A percentile compares a stretch with the other conserved stretches of the same genome.
phyloP scores from a whole-genome alignment of 805 yeast genomes.

The Teunomyces lycoperdinae region DNA sequence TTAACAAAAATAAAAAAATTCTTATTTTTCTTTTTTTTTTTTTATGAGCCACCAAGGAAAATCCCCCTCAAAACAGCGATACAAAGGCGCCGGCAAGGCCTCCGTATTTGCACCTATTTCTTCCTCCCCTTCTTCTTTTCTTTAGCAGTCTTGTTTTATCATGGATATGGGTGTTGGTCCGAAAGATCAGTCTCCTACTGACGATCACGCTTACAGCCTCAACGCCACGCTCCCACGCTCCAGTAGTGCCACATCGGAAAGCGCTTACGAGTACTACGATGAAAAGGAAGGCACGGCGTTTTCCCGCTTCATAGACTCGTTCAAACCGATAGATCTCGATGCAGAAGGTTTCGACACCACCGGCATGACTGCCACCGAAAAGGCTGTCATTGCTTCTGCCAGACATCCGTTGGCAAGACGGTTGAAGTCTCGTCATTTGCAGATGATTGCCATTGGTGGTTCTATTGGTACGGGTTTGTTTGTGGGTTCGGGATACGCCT shows the following conservation, averaged over 20 bases:
- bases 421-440: constrained; percentile 50
- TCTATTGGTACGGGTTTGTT: constrained; percentile 78
- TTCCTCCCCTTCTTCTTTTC: background rate
- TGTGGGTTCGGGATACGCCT: constrained; percentile 44
- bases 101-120: background rate
- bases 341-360: constrained; percentile 23
- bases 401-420: constrained; percentile 43
- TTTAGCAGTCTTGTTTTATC: no score
- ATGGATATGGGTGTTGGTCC: constrained; percentile 4
- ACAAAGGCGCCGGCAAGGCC: background rate
- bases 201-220: constrained; percentile 12
- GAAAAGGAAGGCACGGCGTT: constrained; percentile 14
- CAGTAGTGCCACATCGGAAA: constrained; percentile 5
- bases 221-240: constrained; percentile 7
- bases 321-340: constrained; percentile 37
- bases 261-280: constrained; percentile 10
- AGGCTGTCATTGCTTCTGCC: constrained; percentile 37
- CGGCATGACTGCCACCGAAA: constrained; percentile 37
- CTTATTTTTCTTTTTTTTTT: background rate
- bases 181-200: background rate
- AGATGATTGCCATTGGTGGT: constrained; percentile 80
- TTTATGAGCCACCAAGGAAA: background rate
- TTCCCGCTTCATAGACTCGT: constrained; percentile 30
- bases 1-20: background rate
- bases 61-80: background rate